Conservation (phyloP, 2,329 filamentous ascomycete species). For the Phyllosticta ampelicida region DNA sequence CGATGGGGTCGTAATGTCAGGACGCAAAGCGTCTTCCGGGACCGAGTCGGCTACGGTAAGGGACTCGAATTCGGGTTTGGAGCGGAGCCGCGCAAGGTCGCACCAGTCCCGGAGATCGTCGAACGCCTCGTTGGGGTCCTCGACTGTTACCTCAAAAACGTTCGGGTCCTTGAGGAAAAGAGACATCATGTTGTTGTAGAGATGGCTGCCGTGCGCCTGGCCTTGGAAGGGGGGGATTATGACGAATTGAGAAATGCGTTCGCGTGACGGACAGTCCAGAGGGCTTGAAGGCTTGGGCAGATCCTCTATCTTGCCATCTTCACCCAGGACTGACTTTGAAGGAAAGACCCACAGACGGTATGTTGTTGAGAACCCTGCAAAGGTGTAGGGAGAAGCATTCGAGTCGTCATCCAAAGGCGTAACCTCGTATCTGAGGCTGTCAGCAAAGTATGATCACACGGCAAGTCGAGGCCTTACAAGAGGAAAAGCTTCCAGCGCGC, state of each 20-base stretch:
- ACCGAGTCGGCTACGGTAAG: slow-evolving; percentile 44
- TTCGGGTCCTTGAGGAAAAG: slow-evolving; percentile 55
- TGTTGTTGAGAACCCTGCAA: slow-evolving; percentile 82
- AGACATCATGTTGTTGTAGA: slow-evolving; percentile 72
- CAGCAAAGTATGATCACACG: neutral
- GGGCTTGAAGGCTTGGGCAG: slow-evolving; percentile 28
- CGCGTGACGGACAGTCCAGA: slow-evolving; percentile 59
- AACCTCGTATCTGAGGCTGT: slow-evolving; percentile 20
- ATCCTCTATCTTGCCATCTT: slow-evolving; percentile 27
- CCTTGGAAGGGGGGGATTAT: slow-evolving; percentile 81
- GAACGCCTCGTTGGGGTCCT: slow-evolving; percentile 84
- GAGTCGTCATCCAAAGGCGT: slow-evolving; percentile 21
- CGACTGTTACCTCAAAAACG: slow-evolving; percentile 77
- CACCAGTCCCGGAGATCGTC: slow-evolving; percentile 68
- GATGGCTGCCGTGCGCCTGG: slow-evolving; percentile 63
- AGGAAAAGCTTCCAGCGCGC: slow-evolving; percentile 91
- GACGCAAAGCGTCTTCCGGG: slow-evolving; percentile 40
- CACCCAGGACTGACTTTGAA: slow-evolving; percentile 28
- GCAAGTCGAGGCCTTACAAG: slow-evolving; percentile 31
- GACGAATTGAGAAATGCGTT: slow-evolving; percentile 86
- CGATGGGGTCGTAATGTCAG: slow-evolving; percentile 39
- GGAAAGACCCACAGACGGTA: slow-evolving; percentile 71
- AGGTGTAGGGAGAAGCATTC: slow-evolving; percentile 47
- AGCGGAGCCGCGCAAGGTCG: slow-evolving; percentile 56
- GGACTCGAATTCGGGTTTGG: slow-evolving; percentile 45